These are phyloP conservation scores for Avena sativa DNA, from an alignment of 176 grass and related monocot genomes.

Conservation along the genomic window DNA sequence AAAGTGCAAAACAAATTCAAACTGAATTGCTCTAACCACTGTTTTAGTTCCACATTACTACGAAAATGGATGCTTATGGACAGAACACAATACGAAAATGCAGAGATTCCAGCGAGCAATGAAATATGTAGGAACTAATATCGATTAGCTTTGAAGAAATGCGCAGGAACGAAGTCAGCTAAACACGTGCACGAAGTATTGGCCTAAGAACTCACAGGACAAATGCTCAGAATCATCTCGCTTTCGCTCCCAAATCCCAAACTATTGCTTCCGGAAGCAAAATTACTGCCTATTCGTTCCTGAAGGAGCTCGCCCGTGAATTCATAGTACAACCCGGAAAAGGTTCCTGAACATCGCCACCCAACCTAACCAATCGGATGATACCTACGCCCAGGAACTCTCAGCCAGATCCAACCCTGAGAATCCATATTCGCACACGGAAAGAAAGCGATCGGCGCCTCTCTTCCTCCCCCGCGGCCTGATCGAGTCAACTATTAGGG, in stretches of 20 bases:
- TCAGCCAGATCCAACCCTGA: neutral
- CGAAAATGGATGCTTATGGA: neutral
- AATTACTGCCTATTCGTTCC: neutral
- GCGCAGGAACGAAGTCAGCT: neutral
- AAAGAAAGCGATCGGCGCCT: neutral
- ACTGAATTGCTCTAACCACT: neutral
- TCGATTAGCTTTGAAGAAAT: neutral
- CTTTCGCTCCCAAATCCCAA: neutral
- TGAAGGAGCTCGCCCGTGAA: neutral
- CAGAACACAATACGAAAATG: neutral
- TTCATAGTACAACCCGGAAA: neutral
- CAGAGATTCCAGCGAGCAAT: neutral
- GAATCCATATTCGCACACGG: neutral
- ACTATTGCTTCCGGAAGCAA: neutral
- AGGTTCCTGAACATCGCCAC: neutral
- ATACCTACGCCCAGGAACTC: neutral
- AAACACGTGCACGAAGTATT: neutral
- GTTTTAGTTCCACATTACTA: neutral
- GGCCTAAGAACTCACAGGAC: neutral
- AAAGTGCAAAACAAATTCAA: constrained; percentile 21
- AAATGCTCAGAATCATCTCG: neutral
- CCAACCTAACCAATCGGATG: constrained; percentile 2
- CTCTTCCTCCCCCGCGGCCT: neutral
- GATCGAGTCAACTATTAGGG: neutral
- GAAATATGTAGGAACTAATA: neutral